Evolutionary conservation across 352 stramenopile genomes (phyloP), one percentile per base, ranked within the genome.

Genomic region (Globisporangium megalacanthum): DNA sequence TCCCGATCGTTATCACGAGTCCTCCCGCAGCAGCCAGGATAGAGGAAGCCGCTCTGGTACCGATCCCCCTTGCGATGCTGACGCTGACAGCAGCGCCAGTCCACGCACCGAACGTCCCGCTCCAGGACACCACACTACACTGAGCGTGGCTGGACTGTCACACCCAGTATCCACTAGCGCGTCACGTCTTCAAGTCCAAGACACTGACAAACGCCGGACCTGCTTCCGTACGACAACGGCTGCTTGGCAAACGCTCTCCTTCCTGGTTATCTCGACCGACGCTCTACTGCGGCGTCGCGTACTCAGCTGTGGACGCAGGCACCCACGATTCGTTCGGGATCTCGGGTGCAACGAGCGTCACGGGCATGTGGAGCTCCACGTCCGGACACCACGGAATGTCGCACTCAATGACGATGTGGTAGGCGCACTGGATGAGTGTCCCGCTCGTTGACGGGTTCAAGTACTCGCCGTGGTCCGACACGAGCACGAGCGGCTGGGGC

Each of bases 301-400:
- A 67, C 17, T 22, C 65, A 1, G 72, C 57, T 9, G 54, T 69
- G 17, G 54, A 60, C 35, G 58, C 45, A 0, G 53, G 61, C 8
- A 72, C 47, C 72, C 72, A 80, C 1, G 55, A 58, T 37, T 56
- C 31, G 52, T 60, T 62, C 1, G 69, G 60, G n/a, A 75, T 31
- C 22, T 69, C 62, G 1, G 66, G 62, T 6, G 75, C 72, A 29
- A 85, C 74, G 52, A 90, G 75, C 41, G 61, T 80, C 33, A 90
- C 58, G 9, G 77, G 80, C 56, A 90, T 58, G 44, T 77, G 70
- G 42, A 88, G 56, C 48, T 72, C 35, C 11, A 88, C 75, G 20
- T 88, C 72, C 1, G 75, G 80, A 58, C 75, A 86, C 73, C 68
- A 86, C 0, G 77, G 72, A 41, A 90, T 83, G 57, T 86, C 75